A percentile compares a stretch with the other conserved stretches of the same genome.
Evolutionary conservation across 495 filamentous ascomycete genomes (phyloP).

Genomic region (Recurvomyces mirabilis): DNA sequence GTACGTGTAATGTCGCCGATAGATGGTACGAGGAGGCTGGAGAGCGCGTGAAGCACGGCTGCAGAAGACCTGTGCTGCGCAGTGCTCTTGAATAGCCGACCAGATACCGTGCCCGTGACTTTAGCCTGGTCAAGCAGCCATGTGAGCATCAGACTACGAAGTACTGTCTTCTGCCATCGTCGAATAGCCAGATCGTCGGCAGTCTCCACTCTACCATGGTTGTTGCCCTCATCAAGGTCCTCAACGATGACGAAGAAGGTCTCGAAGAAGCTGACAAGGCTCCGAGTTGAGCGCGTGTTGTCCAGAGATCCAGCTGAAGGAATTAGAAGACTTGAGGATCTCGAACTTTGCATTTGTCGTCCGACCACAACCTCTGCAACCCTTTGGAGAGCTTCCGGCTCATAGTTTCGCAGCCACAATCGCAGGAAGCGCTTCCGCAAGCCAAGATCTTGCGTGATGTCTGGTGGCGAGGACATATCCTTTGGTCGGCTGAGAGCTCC

Average conservation of each 20-base stretch:
- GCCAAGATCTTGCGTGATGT: slow-evolving; percentile 39
- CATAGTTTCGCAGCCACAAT: slow-evolving; percentile 49
- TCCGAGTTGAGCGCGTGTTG: slow-evolving; percentile 19
- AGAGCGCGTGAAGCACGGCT: slow-evolving; percentile 42
- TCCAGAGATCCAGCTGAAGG: slow-evolving; percentile 7
- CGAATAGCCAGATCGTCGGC: slow-evolving; percentile 12
- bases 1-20: slow-evolving; percentile 46
- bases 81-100: slow-evolving; percentile 37
- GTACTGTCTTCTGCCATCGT: slow-evolving; percentile 46
- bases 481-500: slow-evolving; percentile 48
- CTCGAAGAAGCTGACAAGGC: slow-evolving; percentile 43
- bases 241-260: slow-evolving; percentile 49
- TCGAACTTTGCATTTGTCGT: slow-evolving; percentile 33
- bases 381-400: slow-evolving; percentile 37
- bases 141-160: slow-evolving; percentile 52
- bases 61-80: slow-evolving; percentile 47
- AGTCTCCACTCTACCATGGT: too few species aligned
- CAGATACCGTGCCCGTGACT: slow-evolving; percentile 26
- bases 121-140: slow-evolving; percentile 48
- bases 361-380: slow-evolving; percentile 53
- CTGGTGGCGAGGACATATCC: slow-evolving; percentile 22
- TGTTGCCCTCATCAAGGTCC: slow-evolving; percentile 30
- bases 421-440: slow-evolving; percentile 45
- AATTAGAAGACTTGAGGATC: too few species aligned
- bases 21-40: slow-evolving; percentile 45